These are phyloP conservation scores for Solanum piurae DNA, from an alignment of 257 asterid genomes.

Conservation along the genomic window DNA sequence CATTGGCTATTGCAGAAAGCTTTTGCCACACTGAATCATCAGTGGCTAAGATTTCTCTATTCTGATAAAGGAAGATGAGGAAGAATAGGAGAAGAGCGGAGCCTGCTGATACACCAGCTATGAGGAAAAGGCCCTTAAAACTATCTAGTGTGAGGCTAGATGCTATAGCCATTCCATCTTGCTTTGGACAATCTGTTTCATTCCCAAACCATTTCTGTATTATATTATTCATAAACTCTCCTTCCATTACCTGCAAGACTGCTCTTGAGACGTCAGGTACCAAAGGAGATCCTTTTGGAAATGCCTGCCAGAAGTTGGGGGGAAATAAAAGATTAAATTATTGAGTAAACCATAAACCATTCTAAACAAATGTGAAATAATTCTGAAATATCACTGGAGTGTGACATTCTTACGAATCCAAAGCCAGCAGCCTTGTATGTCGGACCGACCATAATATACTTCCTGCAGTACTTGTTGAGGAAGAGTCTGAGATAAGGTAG, in stretches of 20 bases:
- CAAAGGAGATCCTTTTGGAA: slow-evolving; percentile 34
- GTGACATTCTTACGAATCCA: slow-evolving; percentile 23
- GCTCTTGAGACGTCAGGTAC: slow-evolving; percentile 31
- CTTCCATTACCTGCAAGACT: slow-evolving; percentile 17
- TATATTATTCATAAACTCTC: slow-evolving; percentile 10
- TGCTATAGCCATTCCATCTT: not conserved
- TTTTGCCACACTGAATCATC: slow-evolving; percentile 19
- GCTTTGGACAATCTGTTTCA: not conserved
- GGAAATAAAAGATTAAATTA: not conserved
- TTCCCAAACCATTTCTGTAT: slow-evolving; percentile 18
- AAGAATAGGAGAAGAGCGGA: slow-evolving; percentile 28
- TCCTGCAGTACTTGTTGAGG: slow-evolving; percentile 21
- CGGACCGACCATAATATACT: slow-evolving; percentile 26
- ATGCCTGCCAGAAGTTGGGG: slow-evolving; percentile 10
- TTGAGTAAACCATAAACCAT: not conserved
- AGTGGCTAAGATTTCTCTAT: slow-evolving; percentile 10
- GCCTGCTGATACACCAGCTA: slow-evolving; percentile 21
- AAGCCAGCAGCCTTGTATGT: slow-evolving; percentile 37
- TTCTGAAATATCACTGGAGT: not conserved
- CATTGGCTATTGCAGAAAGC: slow-evolving; percentile 19
- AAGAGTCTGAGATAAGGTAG: slow-evolving; percentile 32
- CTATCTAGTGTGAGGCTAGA: slow-evolving; percentile 17
- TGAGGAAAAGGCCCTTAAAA: slow-evolving; percentile 24
- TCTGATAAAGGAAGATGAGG: slow-evolving; percentile 19
- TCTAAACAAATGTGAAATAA: not conserved